phyloP scores from a whole-genome alignment of 139 green algal genomes.

The Yamagishiella unicocca region DNA sequence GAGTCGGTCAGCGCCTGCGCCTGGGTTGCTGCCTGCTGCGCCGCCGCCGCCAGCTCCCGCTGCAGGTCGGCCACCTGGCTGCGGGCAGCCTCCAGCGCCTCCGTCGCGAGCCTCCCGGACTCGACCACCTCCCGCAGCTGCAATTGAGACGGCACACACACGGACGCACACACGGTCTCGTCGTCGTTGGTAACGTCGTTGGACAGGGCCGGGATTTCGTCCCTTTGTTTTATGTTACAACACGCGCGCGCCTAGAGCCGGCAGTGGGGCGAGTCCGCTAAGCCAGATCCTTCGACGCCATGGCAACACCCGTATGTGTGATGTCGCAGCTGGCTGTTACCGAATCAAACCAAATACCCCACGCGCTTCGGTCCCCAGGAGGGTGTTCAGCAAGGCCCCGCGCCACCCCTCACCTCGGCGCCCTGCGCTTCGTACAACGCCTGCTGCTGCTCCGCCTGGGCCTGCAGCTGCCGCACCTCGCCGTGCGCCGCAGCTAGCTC shows the following conservation, averaged over 20 bases:
- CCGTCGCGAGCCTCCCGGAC: neutral
- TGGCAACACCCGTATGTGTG: too few species aligned
- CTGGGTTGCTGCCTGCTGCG: neutral
- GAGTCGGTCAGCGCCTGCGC: neutral
- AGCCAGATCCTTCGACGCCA: too few species aligned
- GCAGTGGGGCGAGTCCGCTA: too few species aligned
- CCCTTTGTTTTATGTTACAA: too few species aligned
- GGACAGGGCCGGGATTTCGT: too few species aligned
- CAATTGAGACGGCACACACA: too few species aligned
- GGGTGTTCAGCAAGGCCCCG: neutral
- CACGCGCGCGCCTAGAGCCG: too few species aligned
- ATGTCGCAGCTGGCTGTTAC: too few species aligned
- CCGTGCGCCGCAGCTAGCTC: neutral
- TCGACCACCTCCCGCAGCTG: neutral
- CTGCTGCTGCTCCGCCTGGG: neutral
- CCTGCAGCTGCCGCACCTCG: neutral
- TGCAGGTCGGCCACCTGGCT: neutral
- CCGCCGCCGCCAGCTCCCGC: neutral
- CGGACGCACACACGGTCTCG: too few species aligned
- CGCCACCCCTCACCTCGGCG: slow-evolving; percentile 5
- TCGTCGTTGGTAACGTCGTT: too few species aligned
- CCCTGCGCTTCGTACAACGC: neutral
- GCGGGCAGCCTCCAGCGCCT: slow-evolving; percentile 3
- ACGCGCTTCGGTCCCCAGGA: neutral
- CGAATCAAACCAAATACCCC: too few species aligned